Percentiles rank a stretch among this genome's conserved stretches.
Conservation (phyloP, 2,329 filamentous ascomycete species). For the Pestalotiopsis sp. region DNA sequence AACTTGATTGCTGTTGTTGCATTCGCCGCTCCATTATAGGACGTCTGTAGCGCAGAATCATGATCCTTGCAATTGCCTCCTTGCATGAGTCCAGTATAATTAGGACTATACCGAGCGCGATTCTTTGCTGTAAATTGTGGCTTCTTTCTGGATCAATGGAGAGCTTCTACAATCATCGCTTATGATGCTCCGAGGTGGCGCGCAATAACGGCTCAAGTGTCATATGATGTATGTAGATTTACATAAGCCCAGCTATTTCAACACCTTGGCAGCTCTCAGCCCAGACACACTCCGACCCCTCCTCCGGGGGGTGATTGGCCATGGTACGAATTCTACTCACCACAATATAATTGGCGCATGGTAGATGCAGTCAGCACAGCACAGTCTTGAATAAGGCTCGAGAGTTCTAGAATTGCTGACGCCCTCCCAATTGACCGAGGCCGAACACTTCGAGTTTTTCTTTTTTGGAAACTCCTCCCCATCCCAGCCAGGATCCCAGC, state of each 20-base stretch:
- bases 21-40: background rate
- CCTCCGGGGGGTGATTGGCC: background rate
- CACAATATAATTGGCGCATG: background rate
- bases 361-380: background rate
- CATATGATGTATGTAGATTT: background rate
- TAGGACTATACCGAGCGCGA: background rate
- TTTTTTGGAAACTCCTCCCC: background rate
- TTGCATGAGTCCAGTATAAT: background rate
- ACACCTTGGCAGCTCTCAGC: background rate
- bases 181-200: too few relatives aligned
- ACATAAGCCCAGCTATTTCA: background rate
- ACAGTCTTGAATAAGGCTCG: background rate
- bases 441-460: background rate
- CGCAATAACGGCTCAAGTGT: background rate
- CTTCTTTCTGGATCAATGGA: too few relatives aligned
- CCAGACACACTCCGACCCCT: background rate
- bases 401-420: background rate
- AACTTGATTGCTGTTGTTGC: background rate
- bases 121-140: too few relatives aligned
- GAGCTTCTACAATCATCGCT: too few relatives aligned
- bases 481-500: background rate
- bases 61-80: background rate
- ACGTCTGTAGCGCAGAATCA: background rate
- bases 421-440: background rate
- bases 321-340: background rate